Evolutionary conservation across 106 monocot species (phyloP).

Genomic region (Cymbidium sinense): DNA sequence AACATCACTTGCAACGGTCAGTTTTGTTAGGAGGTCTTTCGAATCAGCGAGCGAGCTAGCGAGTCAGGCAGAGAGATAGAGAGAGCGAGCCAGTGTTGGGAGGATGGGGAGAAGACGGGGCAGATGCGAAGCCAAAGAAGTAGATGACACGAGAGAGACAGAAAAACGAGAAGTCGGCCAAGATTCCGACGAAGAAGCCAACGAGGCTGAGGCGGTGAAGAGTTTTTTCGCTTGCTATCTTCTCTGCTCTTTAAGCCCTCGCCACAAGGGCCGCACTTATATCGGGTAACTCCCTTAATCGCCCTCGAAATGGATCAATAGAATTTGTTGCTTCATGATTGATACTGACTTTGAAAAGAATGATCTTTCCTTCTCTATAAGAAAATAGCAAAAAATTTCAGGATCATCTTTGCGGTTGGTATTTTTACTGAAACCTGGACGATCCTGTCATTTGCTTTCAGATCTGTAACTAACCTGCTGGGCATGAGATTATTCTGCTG

Average conservation of each 20-base stretch:
- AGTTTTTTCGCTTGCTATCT: slow-evolving; percentile 85
- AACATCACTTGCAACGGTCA: neutral
- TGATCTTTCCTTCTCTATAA: neutral
- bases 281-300: slow-evolving; percentile 41
- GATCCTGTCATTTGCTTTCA: neutral
- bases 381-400: neutral
- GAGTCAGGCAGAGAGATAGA: no score
- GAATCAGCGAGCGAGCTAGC: neutral
- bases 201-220: slow-evolving; percentile 5
- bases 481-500: neutral
- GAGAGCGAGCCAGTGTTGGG: neutral
- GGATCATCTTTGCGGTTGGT: neutral
- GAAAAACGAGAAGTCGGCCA: neutral
- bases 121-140: neutral
- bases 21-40: neutral
- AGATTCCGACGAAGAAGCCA: slow-evolving; percentile 1
- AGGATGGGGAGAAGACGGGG: neutral
- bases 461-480: neutral
- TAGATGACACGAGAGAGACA: neutral
- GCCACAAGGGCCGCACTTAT: slow-evolving; percentile 66
- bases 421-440: neutral
- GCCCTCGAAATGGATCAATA: neutral
- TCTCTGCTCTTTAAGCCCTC: slow-evolving; percentile 72
- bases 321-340: neutral
- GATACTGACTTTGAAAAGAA: neutral